Evolutionary conservation across 23 red algal species (phyloP), one percentile per base, ranked within the genome.

Genomic region (Agarophyton chilense): DNA sequence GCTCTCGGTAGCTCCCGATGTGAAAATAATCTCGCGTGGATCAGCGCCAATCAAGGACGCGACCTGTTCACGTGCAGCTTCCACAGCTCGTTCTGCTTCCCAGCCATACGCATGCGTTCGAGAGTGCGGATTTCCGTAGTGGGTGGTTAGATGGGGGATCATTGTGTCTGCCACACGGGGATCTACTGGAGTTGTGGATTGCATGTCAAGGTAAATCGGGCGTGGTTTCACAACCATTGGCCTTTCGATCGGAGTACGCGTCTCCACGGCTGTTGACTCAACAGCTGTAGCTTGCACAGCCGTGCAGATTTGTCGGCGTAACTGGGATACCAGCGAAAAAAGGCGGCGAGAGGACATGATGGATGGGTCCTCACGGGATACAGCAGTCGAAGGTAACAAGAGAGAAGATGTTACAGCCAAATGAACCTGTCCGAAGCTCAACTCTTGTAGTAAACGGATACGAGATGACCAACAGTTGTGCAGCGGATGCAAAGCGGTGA

Each of bases 21-120:
- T 98, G 81, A 98, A 98, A 28, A 98, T 89, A 56, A 98, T 93
- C 66, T 98, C 96, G 24, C 94, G 91, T 9, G 96, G 71, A 76
- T 94, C 79, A 12, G 96, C 96, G 50, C 83, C 74, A 22, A 98
- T 74, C 18, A 98, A 70, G 19, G 32, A 24, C 17, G 96, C 96
- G 3, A 98, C 89, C 7, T 90, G 63, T 12, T 36, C 61, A 13
- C 96, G 90, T 0, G 96, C 92, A 24, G 49, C 55, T 39, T 98
- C 96, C 41, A 92, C 92, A 28, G 96, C 92, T 32, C 76, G 78
- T 75, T 98, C 96, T 39, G 96, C 78, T 31, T 90, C 83, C 96
- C 96, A 98, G 16, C 96, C 96, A 81, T 98, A 98, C 32, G 52
- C 60, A 83, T 98, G 96, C 2, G 96, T 98, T 39, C 93, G 81